Base-by-base conservation (phyloP, 805 yeast genomes). In the Ogataea henricii region DNA sequence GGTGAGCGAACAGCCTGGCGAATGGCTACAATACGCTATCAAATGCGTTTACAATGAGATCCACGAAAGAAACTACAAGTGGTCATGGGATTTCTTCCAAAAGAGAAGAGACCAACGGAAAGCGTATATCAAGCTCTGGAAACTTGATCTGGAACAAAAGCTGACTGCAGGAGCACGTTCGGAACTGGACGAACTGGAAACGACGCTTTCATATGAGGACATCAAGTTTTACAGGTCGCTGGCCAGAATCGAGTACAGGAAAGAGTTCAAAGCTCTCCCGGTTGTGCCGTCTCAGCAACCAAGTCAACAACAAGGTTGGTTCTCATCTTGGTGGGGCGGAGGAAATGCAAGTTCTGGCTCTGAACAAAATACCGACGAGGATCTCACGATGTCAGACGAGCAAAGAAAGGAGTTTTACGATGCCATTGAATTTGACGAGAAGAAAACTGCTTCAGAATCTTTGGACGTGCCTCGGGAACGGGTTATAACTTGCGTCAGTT, bases 371-470 rank as follows among this genome's bases (percentile, higher is more conserved):
- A 22, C 60, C 1, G 50, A 60, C 2, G 59, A 62, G 3, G 69
- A 73, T 2, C 63, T 83, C 22, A 71, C 73, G 6, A 78, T 94
- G 64, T 81, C 94, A 0, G 96, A 89, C 12, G 96, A 90, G 55
- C 97, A 94, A 60, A 77, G 88, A 53, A 77, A 89, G 60, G 99
- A 95, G 49, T 72, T 94, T 17, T 91, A 89, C 60, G 96, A 89
- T 51, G 96, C 97, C 0, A 91, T 94, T 54, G 99, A 91, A 53
- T 91, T 84, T 56, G 88, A 91, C 56, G 96, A 91, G 52, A 67
- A 73, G 17, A 72, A 77, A 41, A 71, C 71, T 1, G 46, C 78
- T 1, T 59, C 74, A 1, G 81, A 81, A 23, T 70, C 84, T 1
- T 68, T 82, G 6, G 84, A 86, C 49, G 59, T 87, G 2, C 96